Evolutionary conservation across 305 asterid species (phyloP), one percentile per base, ranked within the genome.

Genomic region (Fraxinus paxiana): DNA sequence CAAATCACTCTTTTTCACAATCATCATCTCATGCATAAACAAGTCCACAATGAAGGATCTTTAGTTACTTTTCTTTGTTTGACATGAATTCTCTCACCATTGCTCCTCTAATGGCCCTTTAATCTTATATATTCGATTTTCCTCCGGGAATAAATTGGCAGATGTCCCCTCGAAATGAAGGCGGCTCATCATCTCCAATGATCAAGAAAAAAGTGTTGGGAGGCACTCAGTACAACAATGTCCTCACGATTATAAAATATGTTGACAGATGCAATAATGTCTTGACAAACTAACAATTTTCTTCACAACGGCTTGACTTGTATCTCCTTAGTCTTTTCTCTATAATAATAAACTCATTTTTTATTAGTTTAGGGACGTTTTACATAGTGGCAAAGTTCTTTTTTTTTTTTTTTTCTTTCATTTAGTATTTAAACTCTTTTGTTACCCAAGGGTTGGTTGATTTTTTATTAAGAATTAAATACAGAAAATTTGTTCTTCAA

Each of bases 11-110:
- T 10, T 28, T 34, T 48, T 41, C 59, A 13, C 73, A 70, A 24
- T 13, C 51, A 70, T 43, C 73, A 77, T 69, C 33, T 54, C 46
- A 41, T 18, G 43, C 69, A 20, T 80, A 51, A 73, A 80, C 73
- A 73, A 79, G 31, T 20, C 69, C 80, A 63, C 56, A 4, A 75
- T 8, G 17, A 63, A 2, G 20, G 74, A 34, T 59, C 20, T 37
- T 15, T 77, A 51, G 13, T 63, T 65, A 20, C 10, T 59, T 82
- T 82, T 22, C 67, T 81, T 78, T 78, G 15, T 31, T 18, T 41
- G 79, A 61, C 34, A 0, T 1, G 67, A 20, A 77, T 17, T 12
- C 51, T 67, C 80, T 75, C 37, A 35, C 76, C 81, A 33, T 61
- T 67, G 18, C 59, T 5, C 41, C 73, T 63, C 70, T 6, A 20